A percentile compares a stretch with the other conserved stretches of the same genome.
Evolutionary conservation across 768 basidiomycete species (phyloP).

Genomic region (Phlegmacium glaucopus): DNA sequence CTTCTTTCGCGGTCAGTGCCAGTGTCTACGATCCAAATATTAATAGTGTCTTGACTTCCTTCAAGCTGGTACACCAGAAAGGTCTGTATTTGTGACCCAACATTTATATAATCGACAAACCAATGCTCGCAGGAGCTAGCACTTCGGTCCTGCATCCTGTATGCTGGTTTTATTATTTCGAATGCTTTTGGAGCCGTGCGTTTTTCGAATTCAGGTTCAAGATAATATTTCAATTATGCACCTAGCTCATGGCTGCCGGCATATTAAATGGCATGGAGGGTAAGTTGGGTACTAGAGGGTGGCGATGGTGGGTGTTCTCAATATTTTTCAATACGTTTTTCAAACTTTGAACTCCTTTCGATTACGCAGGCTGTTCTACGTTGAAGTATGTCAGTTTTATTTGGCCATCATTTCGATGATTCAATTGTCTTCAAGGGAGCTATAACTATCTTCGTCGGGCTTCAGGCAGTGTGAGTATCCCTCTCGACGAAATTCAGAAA

Average conservation of each 20-base stretch:
- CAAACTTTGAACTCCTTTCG: not conserved
- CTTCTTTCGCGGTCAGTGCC: slow-evolving; percentile 32
- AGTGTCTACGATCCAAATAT: not conserved
- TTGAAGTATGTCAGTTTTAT: slow-evolving; percentile 40
- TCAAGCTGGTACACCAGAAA: slow-evolving; percentile 48
- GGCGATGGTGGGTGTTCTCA: slow-evolving; percentile 53
- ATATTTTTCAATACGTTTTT: not conserved
- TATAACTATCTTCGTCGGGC: slow-evolving; percentile 55
- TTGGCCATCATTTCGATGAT: not conserved
- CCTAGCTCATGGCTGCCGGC: slow-evolving; percentile 62
- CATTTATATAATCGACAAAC: not conserved
- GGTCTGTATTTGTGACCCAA: slow-evolving; percentile 22
- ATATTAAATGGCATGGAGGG: slow-evolving; percentile 66
- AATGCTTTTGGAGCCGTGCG: slow-evolving; percentile 63
- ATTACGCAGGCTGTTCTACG: slow-evolving; percentile 55
- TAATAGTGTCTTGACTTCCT: not conserved
- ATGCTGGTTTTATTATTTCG: slow-evolving; percentile 51
- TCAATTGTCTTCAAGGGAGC: slow-evolving; percentile 40
- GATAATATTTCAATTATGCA: not conserved
- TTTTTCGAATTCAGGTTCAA: not conserved
- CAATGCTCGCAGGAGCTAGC: slow-evolving; percentile 46
- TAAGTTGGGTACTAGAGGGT: slow-evolving; percentile 55
- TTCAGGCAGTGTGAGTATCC: slow-evolving; percentile 45
- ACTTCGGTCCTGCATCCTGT: slow-evolving; percentile 55
- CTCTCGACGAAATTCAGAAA: not conserved